Evolutionary conservation across 495 filamentous ascomycete species (phyloP), one percentile per base, ranked within the genome.

Genomic region (Penicillium diatomitis): DNA sequence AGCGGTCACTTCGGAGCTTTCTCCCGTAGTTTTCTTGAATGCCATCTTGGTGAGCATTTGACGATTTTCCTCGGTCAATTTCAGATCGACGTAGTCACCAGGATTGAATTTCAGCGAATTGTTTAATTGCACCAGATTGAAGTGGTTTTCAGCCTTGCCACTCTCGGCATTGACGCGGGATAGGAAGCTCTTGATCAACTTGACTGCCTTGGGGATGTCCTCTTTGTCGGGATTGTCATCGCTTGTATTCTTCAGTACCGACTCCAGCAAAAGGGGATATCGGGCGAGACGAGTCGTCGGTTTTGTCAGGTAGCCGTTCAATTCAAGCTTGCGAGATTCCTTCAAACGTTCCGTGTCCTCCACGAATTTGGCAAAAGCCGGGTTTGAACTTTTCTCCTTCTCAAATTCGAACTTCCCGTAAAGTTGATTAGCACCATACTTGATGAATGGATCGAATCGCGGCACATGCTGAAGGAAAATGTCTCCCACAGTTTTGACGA

Each of bases 331-430:
- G 38, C 94, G 79, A 2, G 90, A 96, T 64, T 99, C 94, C 60
- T 95, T 95, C 51, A 95, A 79, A 45, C 94, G 81, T 61, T 99
- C 94, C 1, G 91, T 94, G 57, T 99, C 91, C 52, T 99, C 94
- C 20, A 97, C 94, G 56, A 99, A 97, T 58, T 84, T 85, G 31
- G 85, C 73, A 62, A 99, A 99, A 31, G 73, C 78, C 5, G 84
- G 81, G 55, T 99, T 99, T 41, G 83, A 80, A 8, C 83, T 78
- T 54, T 90, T 88, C 69, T 99, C 94, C 53, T 90, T 91, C 64
- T 99, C 94, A 64, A 97, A 99, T 60, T 97, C 94, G 51, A 90
- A 95, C 63, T 97, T 96, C 46, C 87, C 94, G 64, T 94, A 94
- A 5, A 99, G 74, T 60, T 99, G 94, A 53, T 92, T 96, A 12